phyloP scores from a whole-genome alignment of 176 grass and related monocot species.

The Melocanna baccifera region DNA sequence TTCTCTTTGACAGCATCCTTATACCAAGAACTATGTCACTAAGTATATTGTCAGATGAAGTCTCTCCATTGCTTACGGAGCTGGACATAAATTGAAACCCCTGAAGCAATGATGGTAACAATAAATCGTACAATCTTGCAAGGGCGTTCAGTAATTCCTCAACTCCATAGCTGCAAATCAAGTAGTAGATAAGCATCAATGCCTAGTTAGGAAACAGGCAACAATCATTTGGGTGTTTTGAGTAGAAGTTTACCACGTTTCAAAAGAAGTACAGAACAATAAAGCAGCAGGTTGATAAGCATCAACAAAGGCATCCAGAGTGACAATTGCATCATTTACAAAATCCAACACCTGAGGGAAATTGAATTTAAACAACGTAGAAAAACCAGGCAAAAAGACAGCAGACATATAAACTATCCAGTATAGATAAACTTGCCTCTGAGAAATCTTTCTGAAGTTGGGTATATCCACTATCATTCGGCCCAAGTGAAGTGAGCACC shows the following conservation, averaged over 20 bases:
- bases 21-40: slow-evolving; percentile 58
- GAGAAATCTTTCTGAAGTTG: slow-evolving; percentile 85
- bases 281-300: slow-evolving; percentile 79
- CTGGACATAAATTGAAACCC: slow-evolving; percentile 59
- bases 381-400: slow-evolving; percentile 6
- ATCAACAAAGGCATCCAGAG: slow-evolving; percentile 84
- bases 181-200: slow-evolving; percentile 28
- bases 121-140: slow-evolving; percentile 71
- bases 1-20: slow-evolving; percentile 84
- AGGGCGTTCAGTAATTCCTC: slow-evolving; percentile 73
- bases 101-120: slow-evolving; percentile 74
- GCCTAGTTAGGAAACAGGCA: background rate
- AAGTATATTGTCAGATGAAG: slow-evolving; percentile 29
- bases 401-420: slow-evolving; percentile 20
- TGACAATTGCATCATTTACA: slow-evolving; percentile 88
- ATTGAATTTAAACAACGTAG: slow-evolving; percentile 27
- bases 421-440: slow-evolving; percentile 54
- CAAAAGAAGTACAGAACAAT: slow-evolving; percentile 74
- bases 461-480: slow-evolving; percentile 57
- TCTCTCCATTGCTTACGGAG: slow-evolving; percentile 21
- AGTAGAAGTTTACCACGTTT: slow-evolving; percentile 61
- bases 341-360: slow-evolving; percentile 86
- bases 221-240: slow-evolving; percentile 13
- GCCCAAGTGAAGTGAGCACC: slow-evolving; percentile 58
- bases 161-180: slow-evolving; percentile 61